These are phyloP conservation scores for Echeveria elegans DNA, from an alignment of 164 flowering plant species.

Conservation along the genomic window DNA sequence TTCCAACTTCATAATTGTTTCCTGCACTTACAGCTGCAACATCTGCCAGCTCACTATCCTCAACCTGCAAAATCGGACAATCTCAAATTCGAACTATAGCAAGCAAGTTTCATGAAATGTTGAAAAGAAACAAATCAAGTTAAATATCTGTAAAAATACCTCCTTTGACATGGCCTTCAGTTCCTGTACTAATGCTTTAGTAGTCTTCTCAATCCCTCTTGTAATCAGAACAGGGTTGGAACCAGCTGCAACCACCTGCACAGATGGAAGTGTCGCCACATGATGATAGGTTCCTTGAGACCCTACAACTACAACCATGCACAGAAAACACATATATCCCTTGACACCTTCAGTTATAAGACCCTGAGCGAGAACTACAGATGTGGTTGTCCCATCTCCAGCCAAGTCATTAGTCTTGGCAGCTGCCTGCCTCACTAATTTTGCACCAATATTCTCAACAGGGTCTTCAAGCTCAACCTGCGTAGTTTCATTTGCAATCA, in stretches of 20 bases:
- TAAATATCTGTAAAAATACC: constrained; percentile 24
- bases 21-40: too few relatives aligned
- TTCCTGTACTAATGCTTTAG: too few relatives aligned
- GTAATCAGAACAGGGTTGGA: too few relatives aligned
- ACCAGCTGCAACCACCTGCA: constrained; percentile 98
- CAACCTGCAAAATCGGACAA: constrained; percentile 96
- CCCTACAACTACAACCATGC: not conserved
- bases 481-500: not conserved
- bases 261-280: not conserved
- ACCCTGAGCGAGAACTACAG: constrained; percentile 99
- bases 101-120: not conserved
- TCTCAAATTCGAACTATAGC: not conserved
- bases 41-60: too few relatives aligned
- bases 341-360: constrained; percentile 96
- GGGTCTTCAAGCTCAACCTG: constrained; percentile 97
- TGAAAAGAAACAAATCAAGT: not conserved
- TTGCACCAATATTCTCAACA: constrained; percentile 95
- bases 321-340: constrained; percentile 37
- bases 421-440: too few relatives aligned
- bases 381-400: constrained; percentile 98
- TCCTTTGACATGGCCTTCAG: too few relatives aligned
- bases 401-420: too few relatives aligned
- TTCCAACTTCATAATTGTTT: constrained; percentile 90
- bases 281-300: not conserved
- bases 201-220: too few relatives aligned